Percentiles rank a stretch among this genome's conserved stretches.
Conservation (phyloP, 2,329 filamentous ascomycete species). For the Aspergillus piperis region DNA sequence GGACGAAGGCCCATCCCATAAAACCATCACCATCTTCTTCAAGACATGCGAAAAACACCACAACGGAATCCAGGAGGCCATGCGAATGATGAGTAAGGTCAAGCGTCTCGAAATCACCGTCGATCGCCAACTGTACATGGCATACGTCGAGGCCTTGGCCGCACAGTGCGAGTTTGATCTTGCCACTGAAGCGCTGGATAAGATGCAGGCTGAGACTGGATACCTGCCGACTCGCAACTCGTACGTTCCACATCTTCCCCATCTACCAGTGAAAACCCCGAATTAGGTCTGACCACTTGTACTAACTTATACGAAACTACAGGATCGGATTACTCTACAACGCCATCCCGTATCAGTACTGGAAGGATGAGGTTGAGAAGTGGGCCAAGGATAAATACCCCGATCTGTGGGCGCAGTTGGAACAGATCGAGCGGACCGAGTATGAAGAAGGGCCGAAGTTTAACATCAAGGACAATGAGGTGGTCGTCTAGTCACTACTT, state of each 20-base stretch:
- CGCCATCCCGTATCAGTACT: conserved; percentile 63
- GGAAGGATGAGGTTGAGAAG: conserved; percentile 69
- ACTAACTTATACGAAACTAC: background rate
- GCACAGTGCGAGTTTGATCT: conserved; percentile 71
- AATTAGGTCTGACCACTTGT: no score
- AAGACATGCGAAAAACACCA: conserved; percentile 68
- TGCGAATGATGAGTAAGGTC: conserved; percentile 59
- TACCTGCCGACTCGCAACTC: conserved; percentile 67
- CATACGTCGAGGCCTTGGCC: conserved; percentile 75
- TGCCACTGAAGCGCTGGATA: conserved; percentile 65
- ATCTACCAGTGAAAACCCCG: background rate
- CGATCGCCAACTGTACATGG: conserved; percentile 69
- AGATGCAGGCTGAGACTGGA: conserved; percentile 67
- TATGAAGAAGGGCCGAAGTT: conserved; percentile 37
- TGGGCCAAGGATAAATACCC: conserved; percentile 74
- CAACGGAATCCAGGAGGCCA: conserved; percentile 46
- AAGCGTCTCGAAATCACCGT: conserved; percentile 76
- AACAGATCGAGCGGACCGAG: conserved; percentile 43
- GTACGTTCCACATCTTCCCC: conserved; percentile 54
- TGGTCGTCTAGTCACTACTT: background rate
- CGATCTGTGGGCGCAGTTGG: conserved; percentile 67
- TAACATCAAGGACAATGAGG: conserved; percentile 22
- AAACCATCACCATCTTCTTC: conserved; percentile 78
- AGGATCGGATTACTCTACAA: conserved; percentile 78
- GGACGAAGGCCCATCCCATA: conserved; percentile 81